Base-by-base conservation (phyloP, 139 green algal species). In the Trebouxia sp. region DNA sequence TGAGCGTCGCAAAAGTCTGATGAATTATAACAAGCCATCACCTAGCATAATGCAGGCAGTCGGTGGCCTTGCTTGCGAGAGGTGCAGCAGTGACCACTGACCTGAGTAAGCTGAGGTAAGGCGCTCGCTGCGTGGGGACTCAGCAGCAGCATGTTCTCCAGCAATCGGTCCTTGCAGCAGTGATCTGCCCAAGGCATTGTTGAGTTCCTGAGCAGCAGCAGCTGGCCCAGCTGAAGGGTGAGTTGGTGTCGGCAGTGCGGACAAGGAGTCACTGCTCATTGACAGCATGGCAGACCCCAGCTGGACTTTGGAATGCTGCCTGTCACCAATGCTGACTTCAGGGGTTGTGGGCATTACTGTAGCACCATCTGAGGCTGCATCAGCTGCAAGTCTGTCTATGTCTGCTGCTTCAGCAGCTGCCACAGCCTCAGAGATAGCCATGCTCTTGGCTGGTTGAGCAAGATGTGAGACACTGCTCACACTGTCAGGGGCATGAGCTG, bases 121-220 rank as follows among this genome's bases (percentile, higher is more conserved):
- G 39, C 69, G 38, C 41, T 77, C 39, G 24, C 62, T 72, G 62
- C 11, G 62, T 9, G 62, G 62, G 28, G 69, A 51, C 11, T 26
- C 5, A 15, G 41, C 41, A 77, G 47, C 74, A 24, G 42, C 74
- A 30, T 10, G 24, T 30, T 65, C 32, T 43, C 28, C 47, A 65
- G 26, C 17, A 7, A 39, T 1, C 17, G 74, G 74, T 8, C 22
- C 45, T 45, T 79, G 47, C 45, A 79, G 74, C 74, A 79, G 32
- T n/a, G 74, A 79, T 20, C 74, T 30, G n/a, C 74, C 74, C 47
- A 79, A 47, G 15, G 30, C 47, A 47, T 62, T 65, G 45, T 79
- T 79, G 30, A 79, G 47, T 7, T 62, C 30, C 30, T 66, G 47
- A 67, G 74, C 74, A 15, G 41, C 28, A 32, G 45, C 47, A 65